These are phyloP conservation scores for Leishmania major DNA, from an alignment of 208 protist species.

Conservation along the genomic window DNA sequence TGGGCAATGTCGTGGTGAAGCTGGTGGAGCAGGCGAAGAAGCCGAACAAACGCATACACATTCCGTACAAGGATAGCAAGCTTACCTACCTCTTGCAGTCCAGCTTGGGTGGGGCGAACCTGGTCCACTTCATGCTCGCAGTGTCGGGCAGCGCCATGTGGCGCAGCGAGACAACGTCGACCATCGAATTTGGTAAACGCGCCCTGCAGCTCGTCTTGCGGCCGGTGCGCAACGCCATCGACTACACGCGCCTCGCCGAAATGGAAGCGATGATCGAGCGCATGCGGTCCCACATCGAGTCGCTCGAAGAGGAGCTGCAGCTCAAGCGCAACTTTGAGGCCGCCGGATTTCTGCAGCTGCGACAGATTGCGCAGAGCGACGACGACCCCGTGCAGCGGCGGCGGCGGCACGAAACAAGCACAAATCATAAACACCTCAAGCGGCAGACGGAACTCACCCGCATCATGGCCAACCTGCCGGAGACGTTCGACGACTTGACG, in stretches of 20 bases:
- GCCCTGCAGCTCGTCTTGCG: constrained; percentile 86
- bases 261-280: constrained; percentile 94
- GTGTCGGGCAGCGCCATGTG: constrained; percentile 82
- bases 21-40: constrained; percentile 89
- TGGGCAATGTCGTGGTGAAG: constrained; percentile 93
- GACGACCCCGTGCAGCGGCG: constrained; percentile 23
- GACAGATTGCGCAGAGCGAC: constrained; percentile 66
- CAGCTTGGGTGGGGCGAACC: constrained; percentile 85
- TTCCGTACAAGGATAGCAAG: constrained; percentile 95
- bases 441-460: constrained; percentile 85
- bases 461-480: constrained; percentile 89
- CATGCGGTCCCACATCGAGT: constrained; percentile 88
- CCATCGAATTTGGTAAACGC: constrained; percentile 91
- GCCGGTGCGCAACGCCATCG: constrained; percentile 90
- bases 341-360: constrained; percentile 81
- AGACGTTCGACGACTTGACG: constrained; percentile 92
- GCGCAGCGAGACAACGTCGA: constrained; percentile 84
- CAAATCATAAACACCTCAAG: constrained; percentile 64
- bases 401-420: constrained; percentile 18
- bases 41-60: constrained; percentile 76
- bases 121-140: constrained; percentile 88
- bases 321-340: constrained; percentile 61
- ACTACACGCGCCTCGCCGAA: constrained; percentile 91
- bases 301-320: constrained; percentile 78
- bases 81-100: constrained; percentile 93